Percentiles rank a stretch among this genome's conserved stretches.
Evolutionary conservation across 148 eudicot species (phyloP).

Genomic region (Chenopodium quinoa): DNA sequence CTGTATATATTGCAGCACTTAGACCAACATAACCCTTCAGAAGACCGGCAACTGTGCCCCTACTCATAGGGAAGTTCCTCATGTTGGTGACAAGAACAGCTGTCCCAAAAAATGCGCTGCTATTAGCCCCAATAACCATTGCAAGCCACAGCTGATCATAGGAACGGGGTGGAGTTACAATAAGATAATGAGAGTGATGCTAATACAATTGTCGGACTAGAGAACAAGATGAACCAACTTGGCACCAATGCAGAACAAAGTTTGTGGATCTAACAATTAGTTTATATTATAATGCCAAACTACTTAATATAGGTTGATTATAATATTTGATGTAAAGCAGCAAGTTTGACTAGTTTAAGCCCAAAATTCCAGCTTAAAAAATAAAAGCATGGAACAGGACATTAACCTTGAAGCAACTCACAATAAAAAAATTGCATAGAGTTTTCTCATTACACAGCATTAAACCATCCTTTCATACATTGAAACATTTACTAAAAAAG

Average conservation of each 20-base stretch:
- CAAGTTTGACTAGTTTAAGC: not conserved
- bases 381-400: not conserved
- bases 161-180: constrained; percentile 6
- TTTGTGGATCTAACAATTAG: no score
- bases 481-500: no score
- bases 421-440: not conserved
- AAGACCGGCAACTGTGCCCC: constrained; percentile 92
- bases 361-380: not conserved
- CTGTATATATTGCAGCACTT: constrained; percentile 87
- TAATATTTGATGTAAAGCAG: not conserved
- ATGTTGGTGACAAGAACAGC: constrained; percentile 88
- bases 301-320: no score
- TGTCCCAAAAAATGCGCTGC: constrained; percentile 76
- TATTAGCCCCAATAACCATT: constrained; percentile 55
- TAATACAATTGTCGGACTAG: not conserved
- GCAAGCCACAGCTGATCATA: constrained; percentile 63
- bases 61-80: constrained; percentile 89
- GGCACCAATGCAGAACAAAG: not conserved
- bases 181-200: not conserved
- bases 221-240: not conserved
- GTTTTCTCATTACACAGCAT: not conserved
- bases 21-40: constrained; percentile 82
- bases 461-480: not conserved
- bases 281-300: not conserved
- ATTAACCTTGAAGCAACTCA: not conserved